Evolutionary conservation across 163 green algal genomes (phyloP), one percentile per base, ranked within the genome.

Genomic region (Volvox carteri): DNA sequence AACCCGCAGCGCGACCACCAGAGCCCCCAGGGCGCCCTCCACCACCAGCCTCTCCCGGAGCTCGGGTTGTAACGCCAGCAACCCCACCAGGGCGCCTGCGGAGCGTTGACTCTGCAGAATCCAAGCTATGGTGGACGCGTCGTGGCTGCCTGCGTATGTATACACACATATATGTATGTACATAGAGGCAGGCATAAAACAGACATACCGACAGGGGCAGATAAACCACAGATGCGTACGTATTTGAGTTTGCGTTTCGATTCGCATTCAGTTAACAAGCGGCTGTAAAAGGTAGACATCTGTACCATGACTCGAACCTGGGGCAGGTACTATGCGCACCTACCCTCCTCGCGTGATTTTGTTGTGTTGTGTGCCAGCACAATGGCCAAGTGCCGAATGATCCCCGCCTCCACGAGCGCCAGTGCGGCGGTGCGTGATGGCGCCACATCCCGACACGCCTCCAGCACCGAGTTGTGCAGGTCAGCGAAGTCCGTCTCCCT

Each of bases 371-470:
- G 41, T 4, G 60, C 11, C 25, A 89, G 84, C 23, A 89, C 8
- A 37, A 44, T 14, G 21, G 30, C 68, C 52, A 83, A 1, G 16
- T 72, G 50, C 14, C 46, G 70, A 28, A 75, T 52, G 19, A 35
- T 37, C 48, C 84, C 84, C 25, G 84, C 68, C 6, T 35, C 28
- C 35, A 89, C 84, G 2, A 89, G 50, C 50, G 84, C 70, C 50
- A 60, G 37, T 0, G 84, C 68, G 28, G 84, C 84, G 1, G 30
- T 16, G 14, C 37, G 30, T 8, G 19, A 12, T 0, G 65, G 65
- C 33, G 81, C 81, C 30, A 80, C 67, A 25, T 87, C 81, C 1
- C 81, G 44, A 25, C 46, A 72, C 0, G 81, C 65, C 35, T 87
- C 81, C 46, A 87, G 44, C 8, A 72, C 81, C 0, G 81, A 67